phyloP scores from a whole-genome alignment of 2,329 filamentous ascomycete species.

The Pseudogymnoascus verrucosus region DNA sequence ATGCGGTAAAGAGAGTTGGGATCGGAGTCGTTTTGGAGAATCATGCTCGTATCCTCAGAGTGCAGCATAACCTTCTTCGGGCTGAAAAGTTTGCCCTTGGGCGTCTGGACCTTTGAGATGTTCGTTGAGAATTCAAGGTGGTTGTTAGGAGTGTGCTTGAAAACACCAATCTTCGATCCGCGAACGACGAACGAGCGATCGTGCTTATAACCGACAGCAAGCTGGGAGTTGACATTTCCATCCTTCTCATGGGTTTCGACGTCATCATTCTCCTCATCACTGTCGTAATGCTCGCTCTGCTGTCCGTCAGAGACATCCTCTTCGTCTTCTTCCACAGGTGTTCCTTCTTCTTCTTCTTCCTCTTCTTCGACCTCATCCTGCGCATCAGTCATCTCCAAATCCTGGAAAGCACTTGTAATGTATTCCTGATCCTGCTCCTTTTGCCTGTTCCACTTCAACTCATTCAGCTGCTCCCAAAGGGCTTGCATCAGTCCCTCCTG shows the following conservation, averaged over 20 bases:
- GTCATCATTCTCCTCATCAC: conserved; percentile 74
- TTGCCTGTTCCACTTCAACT: conserved; percentile 87
- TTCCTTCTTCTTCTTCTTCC: conserved; percentile 44
- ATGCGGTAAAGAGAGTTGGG: conserved; percentile 92
- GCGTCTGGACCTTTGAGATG: conserved; percentile 90
- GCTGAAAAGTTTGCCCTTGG: conserved; percentile 77
- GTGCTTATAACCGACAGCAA: conserved; percentile 94
- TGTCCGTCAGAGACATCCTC: conserved; percentile 56
- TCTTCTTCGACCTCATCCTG: conserved; percentile 43
- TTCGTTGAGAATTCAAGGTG: conserved; percentile 93
- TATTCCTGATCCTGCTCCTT: conserved; percentile 93
- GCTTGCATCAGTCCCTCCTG: conserved; percentile 93
- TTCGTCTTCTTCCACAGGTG: conserved; percentile 31
- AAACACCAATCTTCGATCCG: conserved; percentile 96
- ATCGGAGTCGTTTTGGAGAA: conserved; percentile 43
- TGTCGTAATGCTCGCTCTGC: conserved; percentile 65
- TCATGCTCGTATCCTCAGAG: conserved; percentile 29
- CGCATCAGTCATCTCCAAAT: conserved; percentile 82
- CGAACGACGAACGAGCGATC: conserved; percentile 95
- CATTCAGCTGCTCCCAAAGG: conserved; percentile 91
- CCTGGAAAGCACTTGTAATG: conserved; percentile 89
- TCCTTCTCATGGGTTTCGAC: conserved; percentile 59
- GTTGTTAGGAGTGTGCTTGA: conserved; percentile 91
- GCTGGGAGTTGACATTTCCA: conserved; percentile 81
- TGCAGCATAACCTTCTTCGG: conserved; percentile 57